Evolutionary conservation across 163 green algal genomes (phyloP).

Genomic region (Chlorella variabilis): DNA sequence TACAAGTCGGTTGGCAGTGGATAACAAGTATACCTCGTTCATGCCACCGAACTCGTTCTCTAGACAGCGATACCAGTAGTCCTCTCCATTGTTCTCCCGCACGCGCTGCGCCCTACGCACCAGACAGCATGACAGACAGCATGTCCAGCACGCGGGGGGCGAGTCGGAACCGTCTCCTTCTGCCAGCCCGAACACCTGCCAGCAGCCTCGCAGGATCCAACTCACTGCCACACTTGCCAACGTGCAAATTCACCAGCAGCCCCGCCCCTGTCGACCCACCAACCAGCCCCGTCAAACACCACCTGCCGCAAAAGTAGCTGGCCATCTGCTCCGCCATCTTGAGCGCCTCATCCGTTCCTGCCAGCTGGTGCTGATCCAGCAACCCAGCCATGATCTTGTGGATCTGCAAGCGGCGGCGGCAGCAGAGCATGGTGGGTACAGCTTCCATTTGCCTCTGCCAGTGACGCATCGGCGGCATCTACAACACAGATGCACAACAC

Average conservation of each 20-base stretch:
- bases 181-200: too few relatives aligned
- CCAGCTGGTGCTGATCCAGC: constrained; percentile 72
- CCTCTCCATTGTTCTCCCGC: constrained; percentile 45
- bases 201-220: too few relatives aligned
- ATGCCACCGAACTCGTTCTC: constrained; percentile 76
- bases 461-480: too few relatives aligned
- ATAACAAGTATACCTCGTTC: constrained; percentile 55
- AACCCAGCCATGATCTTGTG: constrained; percentile 87
- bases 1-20: too few relatives aligned
- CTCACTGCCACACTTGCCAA: too few relatives aligned
- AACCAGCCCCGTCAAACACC: neutral
- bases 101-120: constrained; percentile 40
- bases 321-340: constrained; percentile 57
- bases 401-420: constrained; percentile 57
- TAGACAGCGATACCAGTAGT: constrained; percentile 62
- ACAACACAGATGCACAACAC: too few relatives aligned
- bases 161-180: neutral
- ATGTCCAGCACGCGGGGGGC: too few relatives aligned
- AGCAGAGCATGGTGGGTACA: too few relatives aligned
- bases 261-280: too few relatives aligned
- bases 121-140: neutral
- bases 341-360: constrained; percentile 59
- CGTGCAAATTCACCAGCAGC: too few relatives aligned
- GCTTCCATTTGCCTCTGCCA: too few relatives aligned
- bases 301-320: constrained; percentile 55